Conservation (phyloP, 148 eudicot species). For the Limonium bicolor region DNA sequence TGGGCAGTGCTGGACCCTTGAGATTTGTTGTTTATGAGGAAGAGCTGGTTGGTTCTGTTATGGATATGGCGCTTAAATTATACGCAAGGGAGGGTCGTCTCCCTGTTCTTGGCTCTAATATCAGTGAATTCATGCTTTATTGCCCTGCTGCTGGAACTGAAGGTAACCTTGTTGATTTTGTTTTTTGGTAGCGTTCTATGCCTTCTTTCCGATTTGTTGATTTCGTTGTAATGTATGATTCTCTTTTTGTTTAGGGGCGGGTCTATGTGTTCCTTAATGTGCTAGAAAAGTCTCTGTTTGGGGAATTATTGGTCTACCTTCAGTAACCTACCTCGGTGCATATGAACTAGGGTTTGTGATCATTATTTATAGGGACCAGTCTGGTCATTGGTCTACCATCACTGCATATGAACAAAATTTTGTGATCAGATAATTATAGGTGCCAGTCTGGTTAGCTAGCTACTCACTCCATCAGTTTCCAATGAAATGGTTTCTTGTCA, state of each 20-base stretch:
- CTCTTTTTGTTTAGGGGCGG: not conserved
- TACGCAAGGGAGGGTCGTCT: constrained; percentile 65
- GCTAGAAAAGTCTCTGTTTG: no score
- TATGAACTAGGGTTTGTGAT: not conserved
- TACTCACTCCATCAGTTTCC: no score
- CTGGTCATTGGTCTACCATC: no score
- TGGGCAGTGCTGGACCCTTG: constrained; percentile 62
- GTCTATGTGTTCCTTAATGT: no score
- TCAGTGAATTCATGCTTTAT: constrained; percentile 31
- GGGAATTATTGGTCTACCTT: not conserved
- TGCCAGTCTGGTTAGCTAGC: no score
- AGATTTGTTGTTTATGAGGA: constrained; percentile 51
- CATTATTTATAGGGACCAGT: no score
- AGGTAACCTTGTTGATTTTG: constrained; percentile 14
- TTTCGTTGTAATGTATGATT: no score
- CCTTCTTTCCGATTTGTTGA: not conserved
- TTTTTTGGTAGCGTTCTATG: not conserved
- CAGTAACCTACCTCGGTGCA: not conserved
- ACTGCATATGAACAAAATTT: no score
- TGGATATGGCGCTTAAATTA: constrained; percentile 35
- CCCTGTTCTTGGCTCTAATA: constrained; percentile 47
- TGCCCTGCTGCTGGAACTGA: constrained; percentile 36
- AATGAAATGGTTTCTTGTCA: no score
- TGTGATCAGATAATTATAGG: no score
- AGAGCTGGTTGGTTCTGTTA: constrained; percentile 28